These are phyloP conservation scores for Lichtheimia corymbifera DNA, from an alignment of 371 early-diverging fungal species.

Conservation along the genomic window DNA sequence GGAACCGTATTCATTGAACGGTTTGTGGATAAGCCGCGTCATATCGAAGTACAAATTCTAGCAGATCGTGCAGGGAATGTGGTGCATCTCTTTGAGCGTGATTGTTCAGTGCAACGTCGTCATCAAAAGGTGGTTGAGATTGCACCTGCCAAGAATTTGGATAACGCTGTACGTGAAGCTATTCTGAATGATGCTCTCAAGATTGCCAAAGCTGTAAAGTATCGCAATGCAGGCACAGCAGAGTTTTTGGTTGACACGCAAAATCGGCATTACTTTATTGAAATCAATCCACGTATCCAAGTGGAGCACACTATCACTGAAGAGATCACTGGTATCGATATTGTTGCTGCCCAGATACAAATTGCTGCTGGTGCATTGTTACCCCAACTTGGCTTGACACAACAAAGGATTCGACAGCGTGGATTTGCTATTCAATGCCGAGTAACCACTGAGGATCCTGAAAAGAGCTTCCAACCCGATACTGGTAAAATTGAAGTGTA, in stretches of 20 bases:
- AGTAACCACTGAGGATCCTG: conserved; percentile 93
- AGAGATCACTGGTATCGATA: conserved; percentile 93
- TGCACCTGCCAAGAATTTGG: conserved; percentile 82
- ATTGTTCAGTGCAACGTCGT: conserved; percentile 97
- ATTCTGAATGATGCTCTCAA: conserved; percentile 91
- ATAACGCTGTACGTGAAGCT: conserved; percentile 66
- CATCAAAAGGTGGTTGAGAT: conserved; percentile 98
- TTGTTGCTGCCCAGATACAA: conserved; percentile 90
- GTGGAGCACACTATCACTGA: conserved; percentile 94
- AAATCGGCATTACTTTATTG: conserved; percentile 93
- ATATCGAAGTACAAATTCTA: conserved; percentile 96
- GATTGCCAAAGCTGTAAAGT: conserved; percentile 86
- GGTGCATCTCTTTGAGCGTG: conserved; percentile 90
- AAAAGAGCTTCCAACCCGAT: conserved; percentile 90
- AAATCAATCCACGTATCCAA: conserved; percentile 95
- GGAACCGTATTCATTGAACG: conserved; percentile 95
- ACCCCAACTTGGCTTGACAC: conserved; percentile 79
- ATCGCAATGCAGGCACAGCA: conserved; percentile 96
- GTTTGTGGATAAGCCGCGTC: conserved; percentile 89
- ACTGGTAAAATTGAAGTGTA: conserved; percentile 93
- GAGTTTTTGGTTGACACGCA: conserved; percentile 94
- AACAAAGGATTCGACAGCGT: conserved; percentile 76
- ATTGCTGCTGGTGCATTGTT: conserved; percentile 88
- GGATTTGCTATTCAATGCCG: conserved; percentile 95
- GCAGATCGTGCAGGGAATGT: conserved; percentile 91